These are phyloP conservation scores for Hyaloperonospora brassicae DNA, from an alignment of 352 stramenopile genomes.

Conservation along the genomic window DNA sequence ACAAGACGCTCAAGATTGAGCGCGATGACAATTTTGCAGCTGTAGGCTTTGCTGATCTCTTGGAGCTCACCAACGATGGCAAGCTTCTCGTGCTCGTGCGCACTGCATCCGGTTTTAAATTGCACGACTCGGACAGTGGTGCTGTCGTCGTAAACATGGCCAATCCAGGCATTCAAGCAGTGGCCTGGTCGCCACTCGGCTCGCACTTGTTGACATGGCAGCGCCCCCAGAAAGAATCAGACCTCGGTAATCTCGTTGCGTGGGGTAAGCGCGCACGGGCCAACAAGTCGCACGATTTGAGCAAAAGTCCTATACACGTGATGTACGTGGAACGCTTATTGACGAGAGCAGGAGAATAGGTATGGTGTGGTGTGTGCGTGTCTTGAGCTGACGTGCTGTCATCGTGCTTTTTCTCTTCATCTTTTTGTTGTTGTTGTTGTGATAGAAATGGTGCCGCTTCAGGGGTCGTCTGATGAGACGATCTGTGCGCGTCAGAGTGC, in stretches of 20 bases:
- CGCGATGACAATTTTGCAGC: slow-evolving; percentile 41
- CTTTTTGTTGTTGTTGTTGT: neutral
- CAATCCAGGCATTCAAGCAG: slow-evolving; percentile 67
- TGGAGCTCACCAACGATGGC: slow-evolving; percentile 70
- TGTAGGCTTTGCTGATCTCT: slow-evolving; percentile 42
- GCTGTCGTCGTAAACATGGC: slow-evolving; percentile 48
- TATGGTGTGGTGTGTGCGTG: neutral
- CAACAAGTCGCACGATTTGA: slow-evolving; percentile 62
- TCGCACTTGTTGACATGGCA: slow-evolving; percentile 86
- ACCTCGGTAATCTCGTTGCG: slow-evolving; percentile 73
- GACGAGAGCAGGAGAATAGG: no score
- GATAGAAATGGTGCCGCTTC: slow-evolving; percentile 81
- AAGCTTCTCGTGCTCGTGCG: slow-evolving; percentile 56
- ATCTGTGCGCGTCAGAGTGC: slow-evolving; percentile 73
- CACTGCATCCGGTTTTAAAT: slow-evolving; percentile 50
- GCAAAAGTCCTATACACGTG: slow-evolving; percentile 79
- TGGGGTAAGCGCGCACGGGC: slow-evolving; percentile 61
- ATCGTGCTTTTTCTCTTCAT: no score
- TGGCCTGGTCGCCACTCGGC: slow-evolving; percentile 75
- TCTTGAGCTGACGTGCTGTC: slow-evolving; percentile 5
- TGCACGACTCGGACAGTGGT: slow-evolving; percentile 60
- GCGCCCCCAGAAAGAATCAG: slow-evolving; percentile 65
- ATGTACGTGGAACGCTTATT: slow-evolving; percentile 35
- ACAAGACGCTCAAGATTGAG: slow-evolving; percentile 37
- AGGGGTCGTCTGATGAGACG: slow-evolving; percentile 87